Percentiles rank a stretch among this genome's conserved stretches.
phyloP scores from a whole-genome alignment of 2,329 filamentous ascomycete genomes.

The Emmonsiellopsis sp. region DNA sequence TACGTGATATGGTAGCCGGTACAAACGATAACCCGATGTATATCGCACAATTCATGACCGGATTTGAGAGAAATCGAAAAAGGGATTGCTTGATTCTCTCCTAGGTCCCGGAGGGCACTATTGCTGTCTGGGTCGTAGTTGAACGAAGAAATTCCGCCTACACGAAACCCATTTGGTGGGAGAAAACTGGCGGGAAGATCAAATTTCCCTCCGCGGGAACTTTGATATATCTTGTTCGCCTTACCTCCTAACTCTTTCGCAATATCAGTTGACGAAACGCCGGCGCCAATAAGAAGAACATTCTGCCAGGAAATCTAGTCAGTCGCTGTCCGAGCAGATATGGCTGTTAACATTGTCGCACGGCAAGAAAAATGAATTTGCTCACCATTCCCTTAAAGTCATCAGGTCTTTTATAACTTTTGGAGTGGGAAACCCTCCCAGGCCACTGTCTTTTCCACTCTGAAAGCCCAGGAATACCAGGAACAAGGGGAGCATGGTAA shows the following conservation, averaged over 20 bases:
- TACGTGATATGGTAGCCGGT: slow-evolving; percentile 62
- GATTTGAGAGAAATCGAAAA: slow-evolving; percentile 45
- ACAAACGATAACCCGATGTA: slow-evolving; percentile 55
- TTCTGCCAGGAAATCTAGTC: slow-evolving; percentile 30
- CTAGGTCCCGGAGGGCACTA: background rate
- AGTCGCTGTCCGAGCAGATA: background rate
- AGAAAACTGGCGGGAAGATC: slow-evolving; percentile 49
- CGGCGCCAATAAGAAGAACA: slow-evolving; percentile 48
- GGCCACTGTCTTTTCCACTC: slow-evolving; percentile 41
- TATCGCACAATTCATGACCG: slow-evolving; percentile 43
- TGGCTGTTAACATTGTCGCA: background rate
- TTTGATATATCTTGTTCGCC: slow-evolving; percentile 43
- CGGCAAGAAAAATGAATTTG: slow-evolving; percentile 26
- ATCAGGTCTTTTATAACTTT: slow-evolving; percentile 40
- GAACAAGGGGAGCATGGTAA: slow-evolving; percentile 44
- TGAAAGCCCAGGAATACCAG: slow-evolving; percentile 40
- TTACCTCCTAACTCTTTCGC: slow-evolving; percentile 42
- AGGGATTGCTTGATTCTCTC: slow-evolving; percentile 35
- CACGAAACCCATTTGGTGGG: slow-evolving; percentile 43
- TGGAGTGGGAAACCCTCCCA: slow-evolving; percentile 41
- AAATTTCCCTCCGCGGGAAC: slow-evolving; percentile 51
- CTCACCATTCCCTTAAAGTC: slow-evolving; percentile 47
- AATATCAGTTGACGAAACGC: slow-evolving; percentile 48
- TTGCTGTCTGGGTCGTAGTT: slow-evolving; percentile 15
- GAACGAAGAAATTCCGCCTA: slow-evolving; percentile 46